These are phyloP conservation scores for Botrytis hyacinthi DNA, from an alignment of 2,329 filamentous ascomycete genomes.

Conservation along the genomic window DNA sequence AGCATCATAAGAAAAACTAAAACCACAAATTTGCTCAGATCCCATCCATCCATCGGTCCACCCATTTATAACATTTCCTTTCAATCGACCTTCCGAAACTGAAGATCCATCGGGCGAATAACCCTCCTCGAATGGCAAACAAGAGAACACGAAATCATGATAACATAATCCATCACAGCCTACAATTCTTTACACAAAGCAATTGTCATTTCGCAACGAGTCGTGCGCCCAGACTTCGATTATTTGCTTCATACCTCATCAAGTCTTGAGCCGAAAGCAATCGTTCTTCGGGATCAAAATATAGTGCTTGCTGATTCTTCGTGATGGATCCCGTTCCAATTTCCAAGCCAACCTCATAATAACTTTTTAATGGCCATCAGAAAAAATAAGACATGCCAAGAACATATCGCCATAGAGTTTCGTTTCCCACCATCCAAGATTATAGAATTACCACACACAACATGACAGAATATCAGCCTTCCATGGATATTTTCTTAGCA, in stretches of 20 bases:
- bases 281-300: background rate
- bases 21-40: background rate
- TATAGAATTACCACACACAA: conserved; percentile 5
- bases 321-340: background rate
- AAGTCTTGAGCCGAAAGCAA: background rate
- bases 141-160: conserved; percentile 14
- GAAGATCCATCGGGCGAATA: background rate
- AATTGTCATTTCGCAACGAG: background rate
- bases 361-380: background rate
- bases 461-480: conserved; percentile 24
- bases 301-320: background rate
- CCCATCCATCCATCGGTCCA: background rate
- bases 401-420: background rate
- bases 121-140: background rate
- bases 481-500: conserved; percentile 51
- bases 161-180: conserved; percentile 6
- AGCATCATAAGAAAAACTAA: background rate
- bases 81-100: background rate
- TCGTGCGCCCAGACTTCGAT: background rate
- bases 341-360: background rate
- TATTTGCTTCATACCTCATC: background rate
- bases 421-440: background rate
- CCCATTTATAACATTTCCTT: background rate
- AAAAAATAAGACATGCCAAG: background rate
- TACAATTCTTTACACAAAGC: background rate